Evolutionary conservation across 2,329 filamentous ascomycete genomes (phyloP).

Genomic region (Claviceps arundinis): DNA sequence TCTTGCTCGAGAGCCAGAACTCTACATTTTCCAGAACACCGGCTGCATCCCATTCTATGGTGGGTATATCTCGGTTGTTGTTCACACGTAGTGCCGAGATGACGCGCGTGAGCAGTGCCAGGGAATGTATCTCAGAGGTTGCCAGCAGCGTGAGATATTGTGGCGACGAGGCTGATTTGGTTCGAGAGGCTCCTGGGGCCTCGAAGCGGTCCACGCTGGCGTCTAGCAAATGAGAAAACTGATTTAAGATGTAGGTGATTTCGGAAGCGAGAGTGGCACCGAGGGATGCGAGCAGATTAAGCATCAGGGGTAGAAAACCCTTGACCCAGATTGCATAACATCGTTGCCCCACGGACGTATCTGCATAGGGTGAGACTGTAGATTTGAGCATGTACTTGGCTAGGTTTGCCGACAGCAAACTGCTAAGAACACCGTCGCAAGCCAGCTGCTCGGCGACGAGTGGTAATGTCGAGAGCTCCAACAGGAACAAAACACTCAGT

Average conservation of each 20-base stretch:
- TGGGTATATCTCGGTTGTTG: constrained; percentile 59
- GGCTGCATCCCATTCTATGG: constrained; percentile 61
- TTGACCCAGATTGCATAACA: constrained; percentile 85
- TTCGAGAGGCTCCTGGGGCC: constrained; percentile 40
- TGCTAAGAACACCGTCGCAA: constrained; percentile 68
- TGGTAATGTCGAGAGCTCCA: constrained; percentile 73
- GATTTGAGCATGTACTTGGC: constrained; percentile 61
- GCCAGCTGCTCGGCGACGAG: constrained; percentile 80
- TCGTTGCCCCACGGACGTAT: constrained; percentile 51
- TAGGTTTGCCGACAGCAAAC: constrained; percentile 66
- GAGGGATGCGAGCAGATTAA: constrained; percentile 76
- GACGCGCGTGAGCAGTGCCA: constrained; percentile 63
- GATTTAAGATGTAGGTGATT: constrained; percentile 75
- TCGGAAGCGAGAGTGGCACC: constrained; percentile 73
- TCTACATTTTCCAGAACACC: constrained; percentile 71
- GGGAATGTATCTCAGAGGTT: constrained; percentile 64
- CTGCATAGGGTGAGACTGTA: constrained; percentile 66
- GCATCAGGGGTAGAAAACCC: constrained; percentile 72
- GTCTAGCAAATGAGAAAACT: constrained; percentile 67
- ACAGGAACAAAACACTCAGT: constrained; percentile 75
- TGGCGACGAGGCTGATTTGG: constrained; percentile 31
- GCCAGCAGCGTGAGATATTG: constrained; percentile 61
- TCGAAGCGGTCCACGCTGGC: constrained; percentile 63
- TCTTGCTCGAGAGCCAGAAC: constrained; percentile 59
- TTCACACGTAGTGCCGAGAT: constrained; percentile 51